A percentile compares a stretch with the other conserved stretches of the same genome.
These are phyloP conservation scores for Cytospora piceicola DNA, from an alignment of 2,329 filamentous ascomycete species.

Conservation along the genomic window DNA sequence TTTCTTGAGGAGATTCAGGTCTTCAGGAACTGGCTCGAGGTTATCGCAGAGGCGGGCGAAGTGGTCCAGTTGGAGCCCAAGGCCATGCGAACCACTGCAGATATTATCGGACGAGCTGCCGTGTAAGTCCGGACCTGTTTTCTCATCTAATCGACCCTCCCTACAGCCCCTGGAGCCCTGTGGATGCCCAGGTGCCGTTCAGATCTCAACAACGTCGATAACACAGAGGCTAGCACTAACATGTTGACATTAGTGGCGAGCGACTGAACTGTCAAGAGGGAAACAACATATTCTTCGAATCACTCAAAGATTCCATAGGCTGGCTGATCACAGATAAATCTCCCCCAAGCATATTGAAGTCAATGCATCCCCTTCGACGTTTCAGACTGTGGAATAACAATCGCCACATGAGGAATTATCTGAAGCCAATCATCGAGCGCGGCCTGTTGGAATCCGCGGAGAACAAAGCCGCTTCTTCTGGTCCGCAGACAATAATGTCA, in stretches of 20 bases:
- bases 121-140: conserved; percentile 34
- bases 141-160: too few relatives aligned
- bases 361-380: conserved; percentile 31
- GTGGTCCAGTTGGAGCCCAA: conserved; percentile 21
- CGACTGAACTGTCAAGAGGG: conserved; percentile 30
- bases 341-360: conserved; percentile 22
- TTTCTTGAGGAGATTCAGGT: conserved; percentile 30
- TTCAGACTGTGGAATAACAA: conserved; percentile 37
- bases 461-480: conserved; percentile 21
- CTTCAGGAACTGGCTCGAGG: conserved; percentile 18
- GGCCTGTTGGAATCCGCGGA: conserved; percentile 35
- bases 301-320: conserved; percentile 29
- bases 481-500: conserved; percentile 38
- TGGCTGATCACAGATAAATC: conserved; percentile 28
- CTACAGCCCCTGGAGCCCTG: not conserved
- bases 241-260: conserved; percentile 11
- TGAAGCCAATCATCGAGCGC: conserved; percentile 36
- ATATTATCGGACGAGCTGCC: conserved; percentile 38
- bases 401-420: conserved; percentile 36
- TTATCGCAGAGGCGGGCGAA: conserved; percentile 8
- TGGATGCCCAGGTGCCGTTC: not conserved
- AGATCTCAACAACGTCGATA: not conserved
- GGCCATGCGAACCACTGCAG: conserved; percentile 20
- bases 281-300: conserved; percentile 26
- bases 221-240: not conserved